Percentiles rank a stretch among this genome's conserved stretches.
Evolutionary conservation across 2,329 filamentous ascomycete genomes (phyloP).

Genomic region (Xylaria hypoxylon): DNA sequence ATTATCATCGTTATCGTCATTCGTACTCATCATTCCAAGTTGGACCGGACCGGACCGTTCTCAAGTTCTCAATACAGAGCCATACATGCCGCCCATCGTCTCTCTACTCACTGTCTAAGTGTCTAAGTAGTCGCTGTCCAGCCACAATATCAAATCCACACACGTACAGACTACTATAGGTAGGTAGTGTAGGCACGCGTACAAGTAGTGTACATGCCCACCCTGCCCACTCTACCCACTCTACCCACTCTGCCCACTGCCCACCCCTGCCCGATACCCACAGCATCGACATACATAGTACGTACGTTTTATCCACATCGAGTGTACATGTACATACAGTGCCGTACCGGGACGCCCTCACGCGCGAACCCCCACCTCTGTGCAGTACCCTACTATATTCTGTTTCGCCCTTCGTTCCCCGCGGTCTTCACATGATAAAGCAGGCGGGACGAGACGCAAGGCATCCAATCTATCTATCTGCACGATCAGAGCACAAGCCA

Average conservation of each 20-base stretch:
- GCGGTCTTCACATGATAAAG: slow-evolving; percentile 31
- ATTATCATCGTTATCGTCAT: slow-evolving; percentile 23
- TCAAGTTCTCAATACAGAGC: background rate
- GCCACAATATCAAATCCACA: slow-evolving; percentile 22
- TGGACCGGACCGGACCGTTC: background rate
- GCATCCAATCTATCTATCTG: slow-evolving; percentile 7
- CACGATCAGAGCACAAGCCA: background rate
- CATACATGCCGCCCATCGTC: background rate
- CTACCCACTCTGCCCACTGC: slow-evolving; percentile 17
- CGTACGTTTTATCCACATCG: slow-evolving; percentile 31
- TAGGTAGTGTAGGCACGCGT: slow-evolving; percentile 17
- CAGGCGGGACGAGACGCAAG: slow-evolving; percentile 6
- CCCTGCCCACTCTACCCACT: too few relatives aligned
- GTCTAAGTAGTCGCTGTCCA: too few relatives aligned
- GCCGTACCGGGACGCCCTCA: slow-evolving; percentile 21
- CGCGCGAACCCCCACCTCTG: slow-evolving; percentile 25
- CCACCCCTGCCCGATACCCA: slow-evolving; percentile 31
- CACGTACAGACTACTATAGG: slow-evolving; percentile 35
- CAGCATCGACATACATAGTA: slow-evolving; percentile 20
- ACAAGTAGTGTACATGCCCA: slow-evolving; percentile 21
- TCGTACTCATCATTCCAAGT: slow-evolving; percentile 1
- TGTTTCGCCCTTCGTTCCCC: slow-evolving; percentile 18
- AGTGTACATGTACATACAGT: slow-evolving; percentile 29
- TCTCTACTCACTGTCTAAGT: slow-evolving; percentile 5
- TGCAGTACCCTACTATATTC: slow-evolving; percentile 2